Evolutionary conservation across 2,329 filamentous ascomycete genomes (phyloP).

Genomic region (Xylaria hypoxylon): DNA sequence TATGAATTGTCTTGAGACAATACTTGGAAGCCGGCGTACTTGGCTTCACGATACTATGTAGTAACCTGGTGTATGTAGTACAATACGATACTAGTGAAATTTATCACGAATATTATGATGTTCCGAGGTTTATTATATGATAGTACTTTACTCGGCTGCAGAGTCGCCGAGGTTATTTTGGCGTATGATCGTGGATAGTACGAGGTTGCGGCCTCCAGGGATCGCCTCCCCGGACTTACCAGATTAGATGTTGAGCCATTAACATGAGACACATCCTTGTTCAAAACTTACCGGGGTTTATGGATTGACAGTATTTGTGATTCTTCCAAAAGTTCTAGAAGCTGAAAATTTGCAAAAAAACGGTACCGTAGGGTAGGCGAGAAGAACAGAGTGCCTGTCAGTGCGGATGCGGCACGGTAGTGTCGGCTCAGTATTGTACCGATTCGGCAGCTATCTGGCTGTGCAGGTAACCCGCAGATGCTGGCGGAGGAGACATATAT

Average conservation of each 20-base stretch:
- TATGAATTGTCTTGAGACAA: no score
- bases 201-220: conserved; percentile 14
- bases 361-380: conserved; percentile 8
- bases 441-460: conserved; percentile 13
- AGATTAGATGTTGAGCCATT: conserved; percentile 22
- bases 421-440: conserved; percentile 8
- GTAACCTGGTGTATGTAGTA: not conserved
- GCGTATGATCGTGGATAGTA: conserved; percentile 11
- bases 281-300: not conserved
- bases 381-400: conserved; percentile 5
- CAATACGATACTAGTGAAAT: not conserved
- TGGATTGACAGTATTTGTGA: not conserved
- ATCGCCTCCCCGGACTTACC: conserved; percentile 21
- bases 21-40: not conserved
- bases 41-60: not conserved
- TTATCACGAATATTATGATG: not conserved
- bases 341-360: not conserved
- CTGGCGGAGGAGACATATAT: conserved; percentile 7
- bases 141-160: conserved; percentile 20
- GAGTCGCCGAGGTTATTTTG: not conserved
- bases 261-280: conserved; percentile 24
- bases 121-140: not conserved
- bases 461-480: not conserved
- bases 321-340: conserved; percentile 20
- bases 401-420: not conserved